Base-by-base conservation (phyloP, 768 basidiomycete genomes). In the Boletellus emodensis region DNA sequence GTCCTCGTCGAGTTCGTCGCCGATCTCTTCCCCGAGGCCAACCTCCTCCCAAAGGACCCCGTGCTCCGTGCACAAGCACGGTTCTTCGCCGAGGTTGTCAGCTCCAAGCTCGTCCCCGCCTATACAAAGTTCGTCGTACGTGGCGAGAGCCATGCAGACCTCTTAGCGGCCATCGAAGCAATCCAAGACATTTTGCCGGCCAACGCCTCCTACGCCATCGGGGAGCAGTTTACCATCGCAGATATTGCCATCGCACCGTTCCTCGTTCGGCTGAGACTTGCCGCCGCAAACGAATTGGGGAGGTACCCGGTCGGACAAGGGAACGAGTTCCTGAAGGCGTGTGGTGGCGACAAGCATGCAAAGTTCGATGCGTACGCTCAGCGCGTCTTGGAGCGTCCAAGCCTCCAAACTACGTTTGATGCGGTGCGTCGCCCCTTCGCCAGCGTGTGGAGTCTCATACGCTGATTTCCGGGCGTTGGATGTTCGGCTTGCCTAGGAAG, bases 1-100 rank as follows among this genome's bases (percentile, higher is more conserved):
- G 70, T 85, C 33, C 77, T 86, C 49, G 70, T 85, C 48, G 83
- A 87, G 60, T 81, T 87, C 67, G 63, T 86, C 49, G 81, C 80
- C 11, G 84, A 85, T 61, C 66, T 84, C 47, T 78, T 71, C 62
- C 75, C 77, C 3, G 60, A 71, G 34, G 71, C 76, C 24, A 45
- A 56, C 35, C 68, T 84, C 35, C 71, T 82, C 9, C 84, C 84
- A 3, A 61, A 66, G 6, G 79, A 83, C 61, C 80, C 81, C 1
- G 73, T 85, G 33, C 56, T 60, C 6, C 78, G 82, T 37, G 84
- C 85, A 35, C 71, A 75, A 49, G 78, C 73, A 6, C 80, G 84
- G 20, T 80, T 85, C 65, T 83, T 85, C 69, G 75, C 82, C 62
- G 81, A 85, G 50, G 67, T 72, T 7, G 71, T 80, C 30, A 70